Evolutionary conservation across 805 yeast genomes (phyloP), one percentile per base, ranked within the genome.

Genomic region (Ogataea pignaliae): DNA sequence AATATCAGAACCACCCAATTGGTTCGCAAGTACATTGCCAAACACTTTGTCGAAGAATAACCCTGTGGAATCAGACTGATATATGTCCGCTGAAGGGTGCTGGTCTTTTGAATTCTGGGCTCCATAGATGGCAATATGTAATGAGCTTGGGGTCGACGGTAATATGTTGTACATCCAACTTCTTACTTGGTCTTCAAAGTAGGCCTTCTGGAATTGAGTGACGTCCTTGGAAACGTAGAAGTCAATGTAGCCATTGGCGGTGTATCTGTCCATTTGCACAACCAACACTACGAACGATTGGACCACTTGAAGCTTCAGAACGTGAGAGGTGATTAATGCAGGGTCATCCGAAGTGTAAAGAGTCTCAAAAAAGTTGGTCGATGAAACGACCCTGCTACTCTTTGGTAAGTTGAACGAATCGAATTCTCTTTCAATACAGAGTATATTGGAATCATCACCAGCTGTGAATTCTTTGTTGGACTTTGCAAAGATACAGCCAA

Each of bases 61-160:
- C 1, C 89, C 88, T 11, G 76, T 62, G 3, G 86, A 79, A 51
- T 80, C 82, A 5, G 82, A 75, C n/a, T 70, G 59, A 49, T 70
- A 76, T 9, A 78, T 43, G 12, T 72, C 69, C 1, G 74, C 60
- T 8, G 57, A 33, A 1, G 53, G 37, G 6, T 34, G 37, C 3
- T n/a, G 3, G 4, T 50, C 52, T 11, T 34, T 32, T 2, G 60
- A 41, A 29, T 55, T 52, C 11, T 48, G 45, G 15, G 46, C 29
- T 13, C 61, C 63, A 53, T 53, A 60, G 5, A 70, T 65, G 36
- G 69, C 70, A 21, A 76, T 59, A 47, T 72, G 72, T 7, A 75
- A 46, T 3, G 76, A 66, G 42, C 64, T 49, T 7, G 63, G 56
- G 7, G 70, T 64, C 0, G 78, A 71, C 2, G 72, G 71, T 37